Percentiles rank a stretch among this genome's conserved stretches.
Evolutionary conservation across 1,284 basidiomycete species (phyloP).

Genomic region (Ganoderma lucidum): DNA sequence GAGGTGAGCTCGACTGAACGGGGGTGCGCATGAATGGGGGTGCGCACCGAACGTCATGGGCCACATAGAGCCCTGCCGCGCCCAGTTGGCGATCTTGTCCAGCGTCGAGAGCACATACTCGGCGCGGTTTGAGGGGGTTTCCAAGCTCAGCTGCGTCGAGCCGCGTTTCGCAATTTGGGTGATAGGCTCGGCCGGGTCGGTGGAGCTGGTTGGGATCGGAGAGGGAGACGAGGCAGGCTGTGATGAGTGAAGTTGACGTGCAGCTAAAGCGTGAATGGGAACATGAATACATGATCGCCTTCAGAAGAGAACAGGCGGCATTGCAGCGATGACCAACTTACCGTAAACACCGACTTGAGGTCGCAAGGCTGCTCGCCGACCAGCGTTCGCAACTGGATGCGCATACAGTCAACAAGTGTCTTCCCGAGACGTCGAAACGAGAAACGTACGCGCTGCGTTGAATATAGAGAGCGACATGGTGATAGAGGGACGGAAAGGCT

Average conservation of each 20-base stretch:
- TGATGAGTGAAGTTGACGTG: conserved; percentile 65
- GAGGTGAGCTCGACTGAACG: conserved; percentile 14
- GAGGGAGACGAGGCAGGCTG: conserved; percentile 48
- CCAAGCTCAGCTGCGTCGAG: conserved; percentile 86
- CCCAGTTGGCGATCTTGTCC: conserved; percentile 99
- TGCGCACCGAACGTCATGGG: conserved; percentile 94
- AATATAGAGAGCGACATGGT: conserved; percentile 60
- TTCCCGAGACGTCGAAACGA: background rate
- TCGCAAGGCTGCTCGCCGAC: conserved; percentile 55
- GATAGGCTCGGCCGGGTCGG: conserved; percentile 60
- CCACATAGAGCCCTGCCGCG: conserved; percentile 98
- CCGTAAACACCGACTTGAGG: conserved; percentile 55
- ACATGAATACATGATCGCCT: background rate
- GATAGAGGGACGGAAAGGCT: conserved; percentile 33
- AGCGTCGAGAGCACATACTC: conserved; percentile 97
- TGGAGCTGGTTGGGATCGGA: conserved; percentile 49
- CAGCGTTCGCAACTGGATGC: conserved; percentile 49
- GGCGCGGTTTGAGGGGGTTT: conserved; percentile 79
- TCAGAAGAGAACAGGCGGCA: background rate
- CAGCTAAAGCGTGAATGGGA: conserved; percentile 43
- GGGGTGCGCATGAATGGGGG: conserved; percentile 5
- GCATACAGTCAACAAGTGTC: conserved; percentile 17
- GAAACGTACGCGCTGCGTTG: conserved; percentile 53
- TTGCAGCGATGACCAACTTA: conserved; percentile 37
- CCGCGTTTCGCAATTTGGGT: conserved; percentile 76